A percentile compares a stretch with the other conserved stretches of the same genome.
phyloP scores from a whole-genome alignment of 495 filamentous ascomycete species.

The Sordaria brevicollis region DNA sequence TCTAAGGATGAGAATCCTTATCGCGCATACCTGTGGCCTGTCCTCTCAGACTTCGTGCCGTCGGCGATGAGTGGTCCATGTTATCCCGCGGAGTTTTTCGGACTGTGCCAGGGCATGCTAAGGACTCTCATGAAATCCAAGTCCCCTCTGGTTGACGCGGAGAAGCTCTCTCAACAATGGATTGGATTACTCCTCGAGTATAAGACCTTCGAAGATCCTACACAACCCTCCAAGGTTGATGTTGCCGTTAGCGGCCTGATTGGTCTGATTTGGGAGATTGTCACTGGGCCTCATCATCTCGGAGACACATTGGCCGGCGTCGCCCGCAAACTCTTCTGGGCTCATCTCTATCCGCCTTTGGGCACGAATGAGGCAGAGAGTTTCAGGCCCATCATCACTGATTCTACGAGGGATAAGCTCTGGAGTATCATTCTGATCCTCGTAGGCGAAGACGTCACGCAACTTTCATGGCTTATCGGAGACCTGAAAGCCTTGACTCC shows the following conservation, averaged over 20 bases:
- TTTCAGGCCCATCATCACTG: conserved; percentile 31
- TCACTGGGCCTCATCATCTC: conserved; percentile 1
- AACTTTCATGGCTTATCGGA: conserved; percentile 41
- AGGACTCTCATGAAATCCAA: conserved; percentile 42
- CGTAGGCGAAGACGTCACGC: conserved; percentile 39
- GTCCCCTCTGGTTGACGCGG: conserved; percentile 40
- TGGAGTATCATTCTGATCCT: conserved; percentile 53
- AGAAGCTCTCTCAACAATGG: conserved; percentile 12
- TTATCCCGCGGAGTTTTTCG: conserved; percentile 35
- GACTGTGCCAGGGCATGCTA: conserved; percentile 40
- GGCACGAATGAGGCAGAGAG: conserved; percentile 25
- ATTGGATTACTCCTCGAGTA: conserved; percentile 15
- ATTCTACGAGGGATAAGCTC: conserved; percentile 52
- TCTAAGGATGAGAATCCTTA: conserved; percentile 10
- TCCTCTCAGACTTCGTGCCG: conserved; percentile 31
- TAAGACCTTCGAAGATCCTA: conserved; percentile 32
- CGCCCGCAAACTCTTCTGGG: conserved; percentile 50
- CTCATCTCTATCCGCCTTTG: conserved; percentile 57
- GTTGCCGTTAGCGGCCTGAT: conserved; percentile 37
- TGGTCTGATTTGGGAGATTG: conserved; percentile 14
- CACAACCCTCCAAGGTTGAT: conserved; percentile 40
- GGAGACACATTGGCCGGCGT: conserved; percentile 23
- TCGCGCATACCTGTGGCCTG: conserved; percentile 37
- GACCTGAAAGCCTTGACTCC: conserved; percentile 41
- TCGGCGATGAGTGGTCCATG: conserved; percentile 23